A percentile compares a stretch with the other conserved stretches of the same genome.
Conservation (phyloP, 345 rosid genomes). For the Firmiana major region DNA sequence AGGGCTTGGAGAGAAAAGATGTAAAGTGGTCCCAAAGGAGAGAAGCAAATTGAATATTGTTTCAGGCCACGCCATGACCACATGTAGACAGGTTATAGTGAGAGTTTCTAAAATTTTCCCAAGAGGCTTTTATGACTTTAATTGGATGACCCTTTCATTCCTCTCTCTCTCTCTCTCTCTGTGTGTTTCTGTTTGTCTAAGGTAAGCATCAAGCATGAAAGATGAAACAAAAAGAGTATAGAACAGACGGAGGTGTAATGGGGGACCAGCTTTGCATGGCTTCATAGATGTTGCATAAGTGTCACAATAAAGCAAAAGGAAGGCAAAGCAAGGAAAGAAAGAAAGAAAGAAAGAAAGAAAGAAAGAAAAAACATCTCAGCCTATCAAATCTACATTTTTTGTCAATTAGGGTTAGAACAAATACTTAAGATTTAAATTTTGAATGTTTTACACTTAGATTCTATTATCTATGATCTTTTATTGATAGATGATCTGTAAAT, state of each 20-base stretch:
- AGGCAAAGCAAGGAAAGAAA: background rate
- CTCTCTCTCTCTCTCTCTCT: conserved; percentile 4
- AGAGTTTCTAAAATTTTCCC: conserved; percentile 13
- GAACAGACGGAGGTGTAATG: background rate
- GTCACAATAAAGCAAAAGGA: conserved; percentile 11
- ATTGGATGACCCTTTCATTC: conserved; percentile 15
- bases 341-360: background rate
- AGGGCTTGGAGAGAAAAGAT: background rate
- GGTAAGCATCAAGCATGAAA: conserved; percentile 8
- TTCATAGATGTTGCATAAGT: background rate
- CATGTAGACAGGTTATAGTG: conserved; percentile 11
- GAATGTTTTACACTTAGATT: too few species aligned
- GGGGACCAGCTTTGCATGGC: conserved; percentile 20
- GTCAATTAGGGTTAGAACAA: background rate
- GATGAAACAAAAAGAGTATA: conserved; percentile 10
- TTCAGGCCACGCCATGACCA: conserved; percentile 1
- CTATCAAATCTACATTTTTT: background rate
- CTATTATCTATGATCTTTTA: too few species aligned
- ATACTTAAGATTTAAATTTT: too few species aligned
- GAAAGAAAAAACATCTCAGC: background rate
- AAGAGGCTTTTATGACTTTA: conserved; percentile 12
- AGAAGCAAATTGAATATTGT: background rate
- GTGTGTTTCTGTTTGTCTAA: background rate
- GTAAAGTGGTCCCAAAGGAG: conserved; percentile 11
- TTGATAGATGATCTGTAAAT: too few species aligned